Percentiles rank a stretch among this genome's conserved stretches.
Conservation (phyloP, 2,329 filamentous ascomycete species). For the Trichoderma oligosporum region DNA sequence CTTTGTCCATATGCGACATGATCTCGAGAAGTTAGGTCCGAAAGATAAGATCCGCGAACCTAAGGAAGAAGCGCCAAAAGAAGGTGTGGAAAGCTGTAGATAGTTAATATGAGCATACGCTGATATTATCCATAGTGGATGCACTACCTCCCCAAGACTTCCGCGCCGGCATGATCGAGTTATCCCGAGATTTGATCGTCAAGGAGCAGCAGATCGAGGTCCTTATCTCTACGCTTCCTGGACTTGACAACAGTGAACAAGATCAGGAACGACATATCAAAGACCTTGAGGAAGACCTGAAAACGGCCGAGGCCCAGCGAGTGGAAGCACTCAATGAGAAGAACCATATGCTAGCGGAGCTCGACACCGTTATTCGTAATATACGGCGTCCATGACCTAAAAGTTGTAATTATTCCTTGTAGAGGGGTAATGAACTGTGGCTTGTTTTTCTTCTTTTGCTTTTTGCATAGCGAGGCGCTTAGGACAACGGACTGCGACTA, state of each 20-base stretch:
- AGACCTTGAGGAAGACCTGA: constrained; percentile 62
- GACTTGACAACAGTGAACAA: constrained; percentile 71
- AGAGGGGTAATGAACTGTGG: neutral
- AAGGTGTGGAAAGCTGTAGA: constrained; percentile 37
- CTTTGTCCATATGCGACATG: constrained; percentile 65
- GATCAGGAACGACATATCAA: constrained; percentile 68
- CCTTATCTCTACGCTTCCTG: constrained; percentile 70
- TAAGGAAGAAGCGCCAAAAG: constrained; percentile 50
- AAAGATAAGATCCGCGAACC: constrained; percentile 57
- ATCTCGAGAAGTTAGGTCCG: constrained; percentile 56
- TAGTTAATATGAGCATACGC: neutral
- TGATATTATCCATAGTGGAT: constrained; percentile 45
- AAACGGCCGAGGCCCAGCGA: constrained; percentile 58
- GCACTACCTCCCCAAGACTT: constrained; percentile 62
- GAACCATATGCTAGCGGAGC: constrained; percentile 55
- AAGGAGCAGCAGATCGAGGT: constrained; percentile 82
- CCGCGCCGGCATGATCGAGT: constrained; percentile 63
- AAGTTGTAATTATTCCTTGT: neutral
- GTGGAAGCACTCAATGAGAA: constrained; percentile 62
- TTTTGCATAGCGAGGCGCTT: constrained; percentile 32
- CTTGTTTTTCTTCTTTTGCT: constrained; percentile 12
- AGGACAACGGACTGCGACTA: neutral
- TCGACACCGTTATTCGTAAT: constrained; percentile 59
- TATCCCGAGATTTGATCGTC: constrained; percentile 70
- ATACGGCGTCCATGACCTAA: constrained; percentile 52